phyloP scores from a whole-genome alignment of 805 yeast species.

The Starmerella asiatica region DNA sequence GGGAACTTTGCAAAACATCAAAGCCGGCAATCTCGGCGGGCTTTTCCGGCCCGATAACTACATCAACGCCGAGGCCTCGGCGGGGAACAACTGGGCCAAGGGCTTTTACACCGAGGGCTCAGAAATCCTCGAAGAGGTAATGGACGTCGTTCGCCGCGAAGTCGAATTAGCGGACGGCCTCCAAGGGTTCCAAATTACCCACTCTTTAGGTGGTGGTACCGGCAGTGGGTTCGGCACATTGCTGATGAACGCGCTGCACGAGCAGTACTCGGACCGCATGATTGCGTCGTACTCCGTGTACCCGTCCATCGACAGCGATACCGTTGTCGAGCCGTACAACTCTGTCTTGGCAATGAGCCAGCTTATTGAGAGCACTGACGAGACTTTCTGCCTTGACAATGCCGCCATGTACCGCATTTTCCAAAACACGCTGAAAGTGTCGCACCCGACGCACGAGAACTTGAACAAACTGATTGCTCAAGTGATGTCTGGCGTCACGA shows the following conservation, averaged over 20 bases:
- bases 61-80: constrained; percentile 80
- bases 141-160: constrained; percentile 85
- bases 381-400: constrained; percentile 89
- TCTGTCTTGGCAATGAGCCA: constrained; percentile 86
- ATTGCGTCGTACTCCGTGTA: constrained; percentile 89
- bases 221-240: constrained; percentile 95
- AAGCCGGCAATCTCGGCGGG: constrained; percentile 66
- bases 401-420: constrained; percentile 87
- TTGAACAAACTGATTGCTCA: constrained; percentile 72
- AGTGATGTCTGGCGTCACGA: constrained; percentile 92
- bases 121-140: constrained; percentile 75
- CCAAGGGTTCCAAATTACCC: constrained; percentile 88
- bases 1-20: constrained; percentile 78
- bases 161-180: constrained; percentile 86
- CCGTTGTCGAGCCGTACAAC: constrained; percentile 91
- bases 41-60: constrained; percentile 86
- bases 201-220: constrained; percentile 81
- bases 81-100: constrained; percentile 95
- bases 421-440: constrained; percentile 68
- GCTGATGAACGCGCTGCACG: constrained; percentile 71
- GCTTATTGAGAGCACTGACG: constrained; percentile 80
- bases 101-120: constrained; percentile 97
- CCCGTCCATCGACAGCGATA: constrained; percentile 84
- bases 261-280: constrained; percentile 91
- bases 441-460: constrained; percentile 65